Evolutionary conservation across 768 basidiomycete species (phyloP), one percentile per base, ranked within the genome.

Genomic region (Kwoniella mangroviensis): DNA sequence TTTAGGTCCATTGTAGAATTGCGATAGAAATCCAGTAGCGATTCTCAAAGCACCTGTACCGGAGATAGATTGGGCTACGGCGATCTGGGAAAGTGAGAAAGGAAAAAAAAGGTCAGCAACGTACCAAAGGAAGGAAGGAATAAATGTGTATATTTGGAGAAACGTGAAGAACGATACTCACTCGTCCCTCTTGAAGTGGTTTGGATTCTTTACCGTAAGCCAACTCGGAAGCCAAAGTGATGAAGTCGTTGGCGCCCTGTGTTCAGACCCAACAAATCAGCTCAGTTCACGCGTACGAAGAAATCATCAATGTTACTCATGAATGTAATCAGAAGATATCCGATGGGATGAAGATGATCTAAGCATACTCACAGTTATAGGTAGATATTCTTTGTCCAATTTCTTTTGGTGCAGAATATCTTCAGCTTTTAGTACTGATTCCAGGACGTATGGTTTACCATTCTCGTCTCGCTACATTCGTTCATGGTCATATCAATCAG

Each of bases 21-120:
- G 89, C 21, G 90, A 90, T 49, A 98, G 84, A 87, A 99, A 98
- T 22, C 90, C 90, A 71, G 90, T 94, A 61, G 94, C 97, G 83
- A 98, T 92, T 76, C 97, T 89, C 71, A 98, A 90, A 55, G 97
- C 97, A 77, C 97, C 97, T 12, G 97, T 99, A 7, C 97, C 97
- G 40, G 96, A 98, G 83, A 99, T 95, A 65, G 95, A 90, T 84
- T 99, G 97, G 9, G 93, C 90, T 45, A 91, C 87, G 24, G 92
- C 88, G 79, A 95, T 86, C 92, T 95, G 76, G 15, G 45, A 49
- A 49, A 15, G 45, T 49, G 7, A 19, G 45, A 19, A 4, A 34
- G 34, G 34, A 34, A 7, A 34, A 4, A 4, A 34, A 4, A 4
- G 9, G 3, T 34, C 9, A 34, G 34, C 34, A 34, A 34, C 34